Evolutionary conservation across 768 basidiomycete species (phyloP).

Genomic region (Amanita rubescens): DNA sequence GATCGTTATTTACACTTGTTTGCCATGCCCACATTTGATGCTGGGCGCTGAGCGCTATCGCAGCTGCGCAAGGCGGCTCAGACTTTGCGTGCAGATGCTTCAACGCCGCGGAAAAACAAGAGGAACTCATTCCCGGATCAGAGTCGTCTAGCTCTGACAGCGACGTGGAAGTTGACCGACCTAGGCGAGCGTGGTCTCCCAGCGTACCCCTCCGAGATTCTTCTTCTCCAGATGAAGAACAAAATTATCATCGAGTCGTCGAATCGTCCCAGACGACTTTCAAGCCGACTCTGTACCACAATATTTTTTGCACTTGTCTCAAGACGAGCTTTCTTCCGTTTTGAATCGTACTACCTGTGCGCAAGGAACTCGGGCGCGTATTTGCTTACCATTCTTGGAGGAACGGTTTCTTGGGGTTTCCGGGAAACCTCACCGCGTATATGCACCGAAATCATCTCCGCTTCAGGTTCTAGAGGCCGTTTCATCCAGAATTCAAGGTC

Average conservation of each 20-base stretch:
- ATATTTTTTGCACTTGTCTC: slow-evolving; percentile 42
- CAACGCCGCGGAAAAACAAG: too few species aligned
- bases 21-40: too few species aligned
- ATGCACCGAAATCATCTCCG: slow-evolving; percentile 75
- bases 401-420: slow-evolving; percentile 47
- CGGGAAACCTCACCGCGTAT: slow-evolving; percentile 41
- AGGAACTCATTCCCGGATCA: too few species aligned
- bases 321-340: slow-evolving; percentile 27
- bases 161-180: slow-evolving; percentile 6
- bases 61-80: too few species aligned
- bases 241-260: slow-evolving; percentile 12
- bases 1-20: too few species aligned
- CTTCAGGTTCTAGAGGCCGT: slow-evolving; percentile 42
- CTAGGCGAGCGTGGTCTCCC: slow-evolving; percentile 49
- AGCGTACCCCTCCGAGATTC: slow-evolving; percentile 43
- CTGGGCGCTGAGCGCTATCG: too few species aligned
- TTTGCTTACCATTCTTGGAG: slow-evolving; percentile 52
- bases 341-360: slow-evolving; percentile 22
- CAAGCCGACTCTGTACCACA: slow-evolving; percentile 34
- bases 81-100: too few species aligned
- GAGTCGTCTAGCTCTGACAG: too few species aligned
- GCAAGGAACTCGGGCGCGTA: slow-evolving; percentile 46
- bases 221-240: slow-evolving; percentile 30
- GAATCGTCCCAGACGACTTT: slow-evolving; percentile 45
- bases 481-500: slow-evolving; percentile 41